Evolutionary conservation across 805 yeast genomes (phyloP), one percentile per base, ranked within the genome.

Genomic region (Sugiyamaella smithiae): DNA sequence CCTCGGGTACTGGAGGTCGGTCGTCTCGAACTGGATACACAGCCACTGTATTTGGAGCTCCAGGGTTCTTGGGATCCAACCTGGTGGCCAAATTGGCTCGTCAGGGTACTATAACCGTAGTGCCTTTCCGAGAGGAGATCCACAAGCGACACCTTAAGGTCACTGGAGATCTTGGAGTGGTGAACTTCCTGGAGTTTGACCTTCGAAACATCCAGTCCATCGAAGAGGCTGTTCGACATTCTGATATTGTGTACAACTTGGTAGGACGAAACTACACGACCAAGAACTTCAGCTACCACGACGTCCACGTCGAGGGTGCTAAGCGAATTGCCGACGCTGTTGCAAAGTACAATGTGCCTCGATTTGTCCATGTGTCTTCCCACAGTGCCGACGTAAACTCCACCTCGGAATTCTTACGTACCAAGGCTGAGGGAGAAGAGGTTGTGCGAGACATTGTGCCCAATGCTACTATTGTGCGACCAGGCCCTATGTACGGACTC

Each of bases 1-100:
- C 85, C n/a, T 72, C 74, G 29, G 96, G 96, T 52, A 69, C 78
- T 43, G 93, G 95, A 41, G 95, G 95, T 25, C 65, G 74, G 50
- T 84, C 91, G 3, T 85, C 95, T 24, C 77, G 95, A 71, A 82
- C 91, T 6, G 96, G 96, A 2, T 85, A 81, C 68, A 85, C 90
- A 2, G 95, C 90, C 19, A 85, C 96, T 1, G 93, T 88, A 2
- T 88, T 88, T 62, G 96, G 96, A 7, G 86, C 84, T 31, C 71
- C 82, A 41, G 95, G 95, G 1, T 82, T 84, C 65, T 69, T 88
- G 51, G 96, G 96, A 41, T 78, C 88, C 43, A 77, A 84, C 56
- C 67, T 88, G 53, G 76, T 80, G 16, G 71, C 90, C 29, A 84
- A 82, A 62, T 72, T 88, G 58, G 95, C 91, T 53, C 76, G 83